phyloP scores from a whole-genome alignment of 306 rosid genomes.

The Glycine soja region DNA sequence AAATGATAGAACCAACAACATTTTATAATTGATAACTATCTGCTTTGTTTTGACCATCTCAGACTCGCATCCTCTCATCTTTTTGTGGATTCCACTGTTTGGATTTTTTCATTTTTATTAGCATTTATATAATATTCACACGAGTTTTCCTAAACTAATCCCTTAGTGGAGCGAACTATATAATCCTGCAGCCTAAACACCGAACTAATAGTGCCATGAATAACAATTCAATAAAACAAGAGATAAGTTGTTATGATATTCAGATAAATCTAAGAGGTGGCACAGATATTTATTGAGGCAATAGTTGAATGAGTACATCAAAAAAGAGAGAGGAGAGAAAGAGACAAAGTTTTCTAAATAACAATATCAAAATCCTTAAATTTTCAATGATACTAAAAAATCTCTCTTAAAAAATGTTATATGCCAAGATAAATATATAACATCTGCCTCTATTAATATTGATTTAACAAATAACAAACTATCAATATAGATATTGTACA shows the following conservation, averaged over 20 bases:
- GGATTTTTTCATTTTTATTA: conserved; percentile 8
- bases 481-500: not conserved
- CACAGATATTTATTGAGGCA: too few relatives aligned
- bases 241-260: not conserved
- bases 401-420: not conserved
- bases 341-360: too few relatives aligned
- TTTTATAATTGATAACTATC: conserved; percentile 28
- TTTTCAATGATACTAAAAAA: too few relatives aligned
- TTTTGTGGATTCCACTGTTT: conserved; percentile 34
- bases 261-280: not conserved
- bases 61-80: not conserved
- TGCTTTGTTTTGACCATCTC: not conserved
- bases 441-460: not conserved
- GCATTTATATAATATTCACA: not conserved
- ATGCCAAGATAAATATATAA: not conserved
- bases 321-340: not conserved
- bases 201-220: not conserved
- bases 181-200: not conserved
- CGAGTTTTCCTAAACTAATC: not conserved
- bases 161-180: not conserved
- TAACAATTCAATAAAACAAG: not conserved
- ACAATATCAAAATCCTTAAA: not conserved
- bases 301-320: not conserved
- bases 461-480: not conserved
- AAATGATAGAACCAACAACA: conserved; percentile 11